Evolutionary conservation across 176 grass and related monocot genomes (phyloP).

Genomic region (Cymbopogon citratus): DNA sequence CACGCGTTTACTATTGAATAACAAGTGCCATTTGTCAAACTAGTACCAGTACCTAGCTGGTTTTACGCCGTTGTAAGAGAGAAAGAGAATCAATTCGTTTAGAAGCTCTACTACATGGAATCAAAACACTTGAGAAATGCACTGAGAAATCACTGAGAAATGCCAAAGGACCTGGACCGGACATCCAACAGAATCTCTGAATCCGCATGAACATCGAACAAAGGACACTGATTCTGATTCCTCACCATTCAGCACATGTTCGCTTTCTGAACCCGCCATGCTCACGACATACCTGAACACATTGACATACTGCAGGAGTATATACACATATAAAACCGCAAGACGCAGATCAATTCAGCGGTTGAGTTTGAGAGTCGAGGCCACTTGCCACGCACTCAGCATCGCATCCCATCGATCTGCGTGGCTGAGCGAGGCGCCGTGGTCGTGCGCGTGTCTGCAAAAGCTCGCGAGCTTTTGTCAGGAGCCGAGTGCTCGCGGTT

Average conservation of each 20-base stretch:
- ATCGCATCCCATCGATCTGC: not conserved
- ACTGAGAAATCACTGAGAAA: too few relatives aligned
- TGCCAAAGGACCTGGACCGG: not conserved
- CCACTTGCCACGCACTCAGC: constrained; percentile 25
- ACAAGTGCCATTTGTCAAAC: too few relatives aligned
- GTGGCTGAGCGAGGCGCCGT: not conserved
- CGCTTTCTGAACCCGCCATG: not conserved
- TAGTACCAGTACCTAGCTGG: not conserved
- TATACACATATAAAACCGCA: not conserved
- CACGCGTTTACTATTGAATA: not conserved
- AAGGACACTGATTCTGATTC: not conserved
- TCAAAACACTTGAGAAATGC: constrained; percentile 6
- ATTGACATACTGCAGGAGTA: not conserved
- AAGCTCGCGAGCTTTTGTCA: constrained; percentile 15
- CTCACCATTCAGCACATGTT: not conserved
- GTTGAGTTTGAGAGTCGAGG: too few relatives aligned
- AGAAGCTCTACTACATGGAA: not conserved
- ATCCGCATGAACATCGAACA: not conserved
- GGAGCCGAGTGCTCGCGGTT: not conserved
- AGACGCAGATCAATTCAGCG: not conserved
- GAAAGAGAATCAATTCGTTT: not conserved
- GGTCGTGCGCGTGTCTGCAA: not conserved
- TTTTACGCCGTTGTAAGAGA: not conserved
- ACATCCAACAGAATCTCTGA: not conserved
- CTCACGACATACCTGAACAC: not conserved